Base-by-base conservation (phyloP, 1,139 yeast genomes). In the Yamadazyma mexicana region DNA sequence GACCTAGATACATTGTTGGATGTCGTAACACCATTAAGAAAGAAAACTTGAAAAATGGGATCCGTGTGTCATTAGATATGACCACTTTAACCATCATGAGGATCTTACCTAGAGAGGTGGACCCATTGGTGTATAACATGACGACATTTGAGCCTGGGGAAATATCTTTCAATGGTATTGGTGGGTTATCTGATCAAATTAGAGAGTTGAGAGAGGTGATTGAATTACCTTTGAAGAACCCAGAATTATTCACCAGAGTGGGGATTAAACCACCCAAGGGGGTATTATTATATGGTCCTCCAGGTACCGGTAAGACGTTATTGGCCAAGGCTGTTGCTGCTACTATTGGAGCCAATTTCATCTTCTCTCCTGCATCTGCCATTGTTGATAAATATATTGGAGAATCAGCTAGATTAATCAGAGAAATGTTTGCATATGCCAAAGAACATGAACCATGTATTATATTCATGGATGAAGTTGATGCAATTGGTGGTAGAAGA, bases 241-340 rank as follows among this genome's bases (percentile, higher is more conserved):
- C 99, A 2, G 99, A 94, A 65, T 77, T 94, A 53, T 94, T 94
- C 63, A 75, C 86, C 47, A 81, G 98, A 61, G 96, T 94, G 18
- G 99, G 99, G 37, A 94, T 94, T 63, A 88, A 89, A 59, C 96
- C 98, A 15, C 98, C 99, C 41, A 94, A 92, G 66, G 99, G 98
- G 60, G 98, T 94, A 12, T 72, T 94, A 49, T 73, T 94, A 43
- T 94, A 94, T 58, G 99, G 98, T 2, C 98, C 98, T n/a, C 98
- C 98, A 20, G 98, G 98, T 55, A 92, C 98, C 0, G 98, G 98
- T 61, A 92, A 92, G 62, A 92, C 98, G 0, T 71, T 92, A 47
- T 75, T 92, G 54, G 98, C 98, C 10, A 91, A 92, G 59, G 98
- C 98, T 0, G 98, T 91, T 33, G 98, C 99, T 5, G 98, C 98